Conservation (phyloP, 257 asterid genomes). For the Penstemon newberryi region DNA sequence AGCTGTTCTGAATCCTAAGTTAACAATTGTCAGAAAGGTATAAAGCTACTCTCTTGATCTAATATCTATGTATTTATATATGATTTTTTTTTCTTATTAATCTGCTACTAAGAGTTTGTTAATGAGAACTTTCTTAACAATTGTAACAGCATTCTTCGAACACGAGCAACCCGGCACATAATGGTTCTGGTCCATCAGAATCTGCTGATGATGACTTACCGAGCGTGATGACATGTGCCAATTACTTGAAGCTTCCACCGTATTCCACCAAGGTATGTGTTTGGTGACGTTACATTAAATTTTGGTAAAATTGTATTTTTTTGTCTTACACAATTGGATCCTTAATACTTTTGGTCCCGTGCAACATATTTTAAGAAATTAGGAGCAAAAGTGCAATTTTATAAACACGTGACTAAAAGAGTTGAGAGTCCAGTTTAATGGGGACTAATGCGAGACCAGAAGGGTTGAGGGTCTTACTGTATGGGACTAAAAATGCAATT, state of each 20-base stretch:
- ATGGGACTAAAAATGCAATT: too few species aligned
- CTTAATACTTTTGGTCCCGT: neutral
- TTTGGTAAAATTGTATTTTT: neutral
- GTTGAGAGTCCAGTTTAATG: too few species aligned
- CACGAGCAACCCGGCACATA: conserved; percentile 42
- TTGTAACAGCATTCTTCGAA: conserved; percentile 78
- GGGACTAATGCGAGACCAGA: too few species aligned
- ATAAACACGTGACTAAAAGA: too few species aligned
- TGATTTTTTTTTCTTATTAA: neutral
- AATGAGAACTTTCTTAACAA: neutral
- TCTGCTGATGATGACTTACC: conserved; percentile 94
- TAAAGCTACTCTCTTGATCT: neutral
- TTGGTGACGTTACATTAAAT: neutral
- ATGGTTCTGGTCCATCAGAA: conserved; percentile 69
- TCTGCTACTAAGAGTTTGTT: neutral
- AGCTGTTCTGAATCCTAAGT: conserved; percentile 88
- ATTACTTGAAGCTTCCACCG: conserved; percentile 98
- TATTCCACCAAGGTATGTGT: conserved; percentile 83
- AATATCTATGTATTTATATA: neutral
- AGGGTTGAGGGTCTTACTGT: too few species aligned
- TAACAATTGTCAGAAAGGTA: conserved; percentile 98
- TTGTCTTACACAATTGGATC: neutral
- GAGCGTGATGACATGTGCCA: conserved; percentile 99
- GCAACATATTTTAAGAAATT: too few species aligned
- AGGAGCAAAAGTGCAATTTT: too few species aligned